Base-by-base conservation (phyloP, 2,329 filamentous ascomycete genomes). In the Mariannaea elegans region DNA sequence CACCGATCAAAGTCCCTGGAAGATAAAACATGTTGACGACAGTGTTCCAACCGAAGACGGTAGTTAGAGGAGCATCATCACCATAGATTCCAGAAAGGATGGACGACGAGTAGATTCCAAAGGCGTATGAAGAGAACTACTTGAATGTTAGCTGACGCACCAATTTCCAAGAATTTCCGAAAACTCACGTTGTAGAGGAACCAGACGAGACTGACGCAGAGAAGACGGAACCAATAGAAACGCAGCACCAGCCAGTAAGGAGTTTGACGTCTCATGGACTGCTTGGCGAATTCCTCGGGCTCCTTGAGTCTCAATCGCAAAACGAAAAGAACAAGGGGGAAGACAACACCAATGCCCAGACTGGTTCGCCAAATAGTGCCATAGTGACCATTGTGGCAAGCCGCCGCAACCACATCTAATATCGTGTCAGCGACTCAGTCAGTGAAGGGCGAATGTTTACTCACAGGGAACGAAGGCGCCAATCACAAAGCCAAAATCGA, bases 1-100 rank as follows among this genome's bases (percentile, higher is more conserved):
- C 90, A 18, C 94, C 94, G 3, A 90, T 76, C 51, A 94, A 81
- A 21, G 92, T 91, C 1, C 94, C 94, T 0, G 93, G 93, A 47
- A 97, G 84, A 76, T 96, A 96, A 76, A 97, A 97, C 63, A 93
- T 80, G 75, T 95, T 97, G 79, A 96, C 87, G 39, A 97, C 84
- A 0, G 90, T 93, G 72, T 92, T 93, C 93, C 93, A 97, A 38
- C 93, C 94, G 62, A 97, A 94, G 10, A 88, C 80, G 63, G 90
- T 90, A 71, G 92, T 94, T 2, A 97, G 79, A 0, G 89, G 84
- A 0, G 86, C 81, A 4, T 73, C 68, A 0, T 81, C 71, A 9
- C 86, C 85, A 39, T 90, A 87, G 24, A 92, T 84, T 59, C 86
- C 88, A 36, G 80, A 75, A 0, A 96, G 78, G 69, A 97, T 94